Conservation (phyloP, 2,329 filamentous ascomycete species). For the Dactylonectria macrodidyma region DNA sequence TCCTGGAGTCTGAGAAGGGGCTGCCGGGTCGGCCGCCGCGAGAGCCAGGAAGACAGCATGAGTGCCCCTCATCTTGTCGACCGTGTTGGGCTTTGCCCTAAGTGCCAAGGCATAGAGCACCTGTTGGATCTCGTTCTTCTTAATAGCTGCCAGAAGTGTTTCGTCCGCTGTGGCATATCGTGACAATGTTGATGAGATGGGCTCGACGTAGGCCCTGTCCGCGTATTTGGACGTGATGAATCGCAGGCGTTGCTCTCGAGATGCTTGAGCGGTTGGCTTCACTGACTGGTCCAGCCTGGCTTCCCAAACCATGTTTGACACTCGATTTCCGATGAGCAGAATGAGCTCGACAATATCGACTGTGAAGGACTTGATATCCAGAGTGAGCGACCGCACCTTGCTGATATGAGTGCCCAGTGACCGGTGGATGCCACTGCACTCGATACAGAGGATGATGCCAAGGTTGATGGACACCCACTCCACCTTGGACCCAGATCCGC, state of each 20-base stretch:
- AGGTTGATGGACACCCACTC: slow-evolving; percentile 99
- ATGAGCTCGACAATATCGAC: slow-evolving; percentile 96
- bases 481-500: slow-evolving; percentile 90
- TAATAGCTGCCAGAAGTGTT: slow-evolving; percentile 90
- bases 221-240: slow-evolving; percentile 98
- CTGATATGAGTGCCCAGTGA: slow-evolving; percentile 98
- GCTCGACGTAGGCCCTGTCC: slow-evolving; percentile 85
- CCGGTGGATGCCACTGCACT: slow-evolving; percentile 97
- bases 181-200: slow-evolving; percentile 81
- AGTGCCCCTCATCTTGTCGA: slow-evolving; percentile 89
- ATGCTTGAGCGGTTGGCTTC: slow-evolving; percentile 84
- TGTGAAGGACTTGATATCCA: slow-evolving; percentile 97
- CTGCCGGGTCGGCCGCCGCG: slow-evolving; percentile 90
- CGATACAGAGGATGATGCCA: slow-evolving; percentile 95
- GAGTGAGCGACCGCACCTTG: slow-evolving; percentile 93
- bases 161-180: slow-evolving; percentile 87
- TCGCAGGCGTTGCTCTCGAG: slow-evolving; percentile 89
- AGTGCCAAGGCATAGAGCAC: slow-evolving; percentile 93
- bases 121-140: slow-evolving; percentile 95
- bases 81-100: slow-evolving; percentile 87
- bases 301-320: slow-evolving; percentile 98
- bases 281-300: slow-evolving; percentile 80
- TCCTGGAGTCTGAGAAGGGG: slow-evolving; percentile 71
- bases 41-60: slow-evolving; percentile 93
- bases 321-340: slow-evolving; percentile 90